A percentile compares a stretch with the other conserved stretches of the same genome.
Conservation (phyloP, 1,284 basidiomycete genomes). For the Ustilago crameri region DNA sequence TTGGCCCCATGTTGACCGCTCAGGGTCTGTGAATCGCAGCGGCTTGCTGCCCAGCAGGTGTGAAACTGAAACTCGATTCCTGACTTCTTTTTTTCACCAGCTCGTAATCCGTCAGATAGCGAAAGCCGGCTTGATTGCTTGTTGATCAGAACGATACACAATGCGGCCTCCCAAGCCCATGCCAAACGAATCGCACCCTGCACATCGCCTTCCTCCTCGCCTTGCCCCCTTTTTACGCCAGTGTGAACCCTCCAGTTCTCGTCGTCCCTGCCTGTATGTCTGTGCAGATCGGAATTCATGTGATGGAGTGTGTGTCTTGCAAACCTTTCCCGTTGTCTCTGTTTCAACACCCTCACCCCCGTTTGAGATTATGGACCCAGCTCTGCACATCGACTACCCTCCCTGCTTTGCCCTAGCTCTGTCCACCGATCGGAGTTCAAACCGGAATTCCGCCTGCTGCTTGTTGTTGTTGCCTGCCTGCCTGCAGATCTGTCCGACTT, state of each 20-base stretch:
- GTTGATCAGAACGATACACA: background rate
- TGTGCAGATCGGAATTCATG: background rate
- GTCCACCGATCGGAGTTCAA: too few relatives aligned
- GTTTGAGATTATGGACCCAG: background rate
- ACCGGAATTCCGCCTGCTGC: too few relatives aligned
- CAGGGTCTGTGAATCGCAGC: constrained; percentile 1
- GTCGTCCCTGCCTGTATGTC: background rate
- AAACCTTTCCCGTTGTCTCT: constrained; percentile 1
- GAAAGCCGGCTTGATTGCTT: background rate
- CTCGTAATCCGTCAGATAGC: background rate
- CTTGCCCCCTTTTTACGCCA: too few relatives aligned
- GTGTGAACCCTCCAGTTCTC: too few relatives aligned
- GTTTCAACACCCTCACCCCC: background rate
- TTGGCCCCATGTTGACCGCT: background rate
- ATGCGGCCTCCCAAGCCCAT: background rate
- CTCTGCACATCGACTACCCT: background rate
- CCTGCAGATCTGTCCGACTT: constrained; percentile 2
- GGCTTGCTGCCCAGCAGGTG: constrained; percentile 1
- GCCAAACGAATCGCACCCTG: too few relatives aligned
- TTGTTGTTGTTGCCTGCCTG: background rate
- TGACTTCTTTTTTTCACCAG: background rate
- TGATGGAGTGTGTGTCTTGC: background rate
- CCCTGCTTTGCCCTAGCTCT: constrained; percentile 1
- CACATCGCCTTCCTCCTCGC: too few relatives aligned
- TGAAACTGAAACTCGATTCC: constrained; percentile 3